phyloP scores from a whole-genome alignment of 495 filamentous ascomycete genomes.

The Xanthoparmelia taractica region DNA sequence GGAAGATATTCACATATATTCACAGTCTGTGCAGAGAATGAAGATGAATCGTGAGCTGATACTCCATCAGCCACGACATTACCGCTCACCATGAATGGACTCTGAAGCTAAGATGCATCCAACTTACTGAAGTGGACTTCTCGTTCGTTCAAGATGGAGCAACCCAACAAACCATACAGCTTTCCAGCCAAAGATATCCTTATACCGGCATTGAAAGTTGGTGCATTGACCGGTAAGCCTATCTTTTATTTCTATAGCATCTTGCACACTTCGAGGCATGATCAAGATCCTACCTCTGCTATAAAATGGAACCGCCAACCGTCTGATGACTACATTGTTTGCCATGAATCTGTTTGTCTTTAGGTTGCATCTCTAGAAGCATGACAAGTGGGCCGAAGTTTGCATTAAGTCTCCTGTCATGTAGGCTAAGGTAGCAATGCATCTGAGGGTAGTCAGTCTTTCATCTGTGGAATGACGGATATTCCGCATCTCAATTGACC shows the following conservation, averaged over 20 bases:
- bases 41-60: not conserved
- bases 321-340: not conserved
- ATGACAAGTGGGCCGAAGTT: not conserved
- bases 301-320: not conserved
- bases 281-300: not conserved
- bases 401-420: not conserved
- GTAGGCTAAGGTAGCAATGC: no score
- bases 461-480: not conserved
- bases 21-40: not conserved
- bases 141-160: not conserved
- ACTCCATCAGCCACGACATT: not conserved
- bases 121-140: no score
- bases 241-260: not conserved
- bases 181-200: constrained; percentile 25
- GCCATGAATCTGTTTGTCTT: not conserved
- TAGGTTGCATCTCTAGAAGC: not conserved
- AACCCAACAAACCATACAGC: not conserved
- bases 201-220: constrained; percentile 42
- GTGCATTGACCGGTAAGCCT: constrained; percentile 46
- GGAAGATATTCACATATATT: not conserved
- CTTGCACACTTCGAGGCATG: not conserved
- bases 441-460: not conserved
- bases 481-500: not conserved
- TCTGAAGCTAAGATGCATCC: no score
- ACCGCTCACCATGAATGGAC: not conserved